Percentiles rank a stretch among this genome's conserved stretches.
phyloP scores from a whole-genome alignment of 306 rosid genomes.

The Pyrus bretschneideri region DNA sequence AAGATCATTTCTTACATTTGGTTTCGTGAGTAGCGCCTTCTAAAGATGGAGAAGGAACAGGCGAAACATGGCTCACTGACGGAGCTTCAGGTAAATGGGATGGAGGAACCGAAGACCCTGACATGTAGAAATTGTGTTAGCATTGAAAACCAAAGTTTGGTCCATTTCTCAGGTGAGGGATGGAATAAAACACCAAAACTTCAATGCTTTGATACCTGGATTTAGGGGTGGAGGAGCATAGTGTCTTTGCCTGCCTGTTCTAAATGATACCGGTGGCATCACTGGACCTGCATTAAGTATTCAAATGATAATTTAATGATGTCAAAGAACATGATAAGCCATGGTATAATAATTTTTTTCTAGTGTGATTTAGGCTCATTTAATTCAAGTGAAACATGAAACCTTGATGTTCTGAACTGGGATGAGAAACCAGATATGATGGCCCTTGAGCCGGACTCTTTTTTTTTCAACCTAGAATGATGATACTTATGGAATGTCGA shows the following conservation, averaged over 20 bases:
- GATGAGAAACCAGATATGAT: constrained; percentile 48
- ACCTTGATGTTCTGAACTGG: constrained; percentile 46
- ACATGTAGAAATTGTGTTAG: constrained; percentile 16
- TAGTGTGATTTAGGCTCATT: background rate
- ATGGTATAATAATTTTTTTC: background rate
- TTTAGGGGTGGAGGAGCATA: constrained; percentile 51
- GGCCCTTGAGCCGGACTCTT: constrained; percentile 58
- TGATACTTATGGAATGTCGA: constrained; percentile 31
- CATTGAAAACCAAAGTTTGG: background rate
- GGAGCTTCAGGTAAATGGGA: constrained; percentile 32
- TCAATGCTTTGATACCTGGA: constrained; percentile 39
- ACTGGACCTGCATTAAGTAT: constrained; percentile 34
- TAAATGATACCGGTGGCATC: constrained; percentile 40
- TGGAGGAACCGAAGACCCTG: constrained; percentile 44
- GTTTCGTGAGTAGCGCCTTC: constrained; percentile 30
- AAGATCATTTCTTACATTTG: constrained; percentile 46
- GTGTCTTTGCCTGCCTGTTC: constrained; percentile 26
- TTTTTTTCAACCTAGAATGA: constrained; percentile 35
- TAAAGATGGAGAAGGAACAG: constrained; percentile 56
- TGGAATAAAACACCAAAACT: constrained; percentile 8
- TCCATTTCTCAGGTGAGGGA: background rate
- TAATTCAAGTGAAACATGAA: constrained; percentile 12
- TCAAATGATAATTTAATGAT: background rate
- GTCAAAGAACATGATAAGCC: background rate
- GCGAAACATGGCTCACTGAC: constrained; percentile 45